These are phyloP conservation scores for Hibiscus syriacus DNA, from an alignment of 345 rosid species.

Conservation along the genomic window DNA sequence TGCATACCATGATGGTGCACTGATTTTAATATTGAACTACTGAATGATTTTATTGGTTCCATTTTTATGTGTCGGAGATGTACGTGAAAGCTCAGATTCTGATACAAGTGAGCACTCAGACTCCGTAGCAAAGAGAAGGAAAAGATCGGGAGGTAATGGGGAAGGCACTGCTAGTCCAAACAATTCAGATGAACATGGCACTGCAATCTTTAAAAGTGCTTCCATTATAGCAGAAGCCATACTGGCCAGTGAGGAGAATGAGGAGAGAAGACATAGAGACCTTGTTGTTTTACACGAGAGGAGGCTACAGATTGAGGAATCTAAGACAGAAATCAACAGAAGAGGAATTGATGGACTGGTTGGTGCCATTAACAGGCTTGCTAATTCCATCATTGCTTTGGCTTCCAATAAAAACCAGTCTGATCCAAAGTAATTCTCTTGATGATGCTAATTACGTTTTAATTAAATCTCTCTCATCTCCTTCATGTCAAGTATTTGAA, in stretches of 20 bases:
- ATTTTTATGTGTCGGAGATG: slow-evolving; percentile 33
- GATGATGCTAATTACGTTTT: slow-evolving; percentile 1
- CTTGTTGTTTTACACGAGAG: slow-evolving; percentile 49
- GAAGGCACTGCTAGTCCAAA: slow-evolving; percentile 23
- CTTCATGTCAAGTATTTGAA: slow-evolving; percentile 3
- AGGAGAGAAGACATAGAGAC: slow-evolving; percentile 66
- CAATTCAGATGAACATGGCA: slow-evolving; percentile 31
- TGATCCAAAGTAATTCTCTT: slow-evolving; percentile 16
- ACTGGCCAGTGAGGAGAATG: slow-evolving; percentile 54
- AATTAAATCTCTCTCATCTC: not conserved
- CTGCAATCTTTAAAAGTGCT: slow-evolving; percentile 60
- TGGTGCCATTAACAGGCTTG: slow-evolving; percentile 75
- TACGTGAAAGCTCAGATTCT: slow-evolving; percentile 53
- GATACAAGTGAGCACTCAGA: slow-evolving; percentile 70
- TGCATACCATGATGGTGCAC: not conserved
- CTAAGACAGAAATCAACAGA: slow-evolving; percentile 49
- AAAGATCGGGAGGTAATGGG: slow-evolving; percentile 24
- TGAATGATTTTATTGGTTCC: slow-evolving; percentile 16
- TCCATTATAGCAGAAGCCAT: slow-evolving; percentile 71
- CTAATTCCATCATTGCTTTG: slow-evolving; percentile 61
- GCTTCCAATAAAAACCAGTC: slow-evolving; percentile 43
- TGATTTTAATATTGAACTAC: no score
- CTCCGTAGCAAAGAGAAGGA: slow-evolving; percentile 60
- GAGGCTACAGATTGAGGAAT: slow-evolving; percentile 64
- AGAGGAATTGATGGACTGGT: slow-evolving; percentile 61